A percentile compares a stretch with the other conserved stretches of the same genome.
Evolutionary conservation across 1,139 yeast genomes (phyloP).

Genomic region (Saccharomyces pastorianus): DNA sequence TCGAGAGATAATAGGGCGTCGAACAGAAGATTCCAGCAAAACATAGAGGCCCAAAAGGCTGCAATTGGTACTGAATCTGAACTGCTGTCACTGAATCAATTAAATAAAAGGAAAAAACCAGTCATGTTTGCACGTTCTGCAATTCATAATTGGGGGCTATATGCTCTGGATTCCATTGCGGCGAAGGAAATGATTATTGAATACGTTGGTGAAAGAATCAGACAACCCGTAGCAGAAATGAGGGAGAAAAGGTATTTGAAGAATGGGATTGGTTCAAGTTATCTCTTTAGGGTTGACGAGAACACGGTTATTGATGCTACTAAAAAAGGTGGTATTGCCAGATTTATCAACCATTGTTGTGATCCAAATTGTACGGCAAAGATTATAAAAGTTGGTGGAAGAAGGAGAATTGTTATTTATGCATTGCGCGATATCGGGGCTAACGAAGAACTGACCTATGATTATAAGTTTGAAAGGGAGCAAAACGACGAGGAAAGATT

Average conservation of each 20-base stretch:
- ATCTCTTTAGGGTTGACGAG: constrained; percentile 85
- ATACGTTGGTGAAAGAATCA: constrained; percentile 92
- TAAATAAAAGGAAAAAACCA: constrained; percentile 85
- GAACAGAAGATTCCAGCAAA: constrained; percentile 85
- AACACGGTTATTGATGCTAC: constrained; percentile 96
- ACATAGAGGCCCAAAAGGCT: constrained; percentile 73
- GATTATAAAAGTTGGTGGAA: constrained; percentile 90
- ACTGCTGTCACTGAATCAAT: constrained; percentile 61
- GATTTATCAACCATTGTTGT: constrained; percentile 95
- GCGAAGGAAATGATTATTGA: constrained; percentile 97
- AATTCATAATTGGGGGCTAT: constrained; percentile 96
- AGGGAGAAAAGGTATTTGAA: constrained; percentile 79
- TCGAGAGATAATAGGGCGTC: constrained; percentile 85
- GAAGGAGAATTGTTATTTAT: constrained; percentile 87
- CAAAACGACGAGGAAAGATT: constrained; percentile 84
- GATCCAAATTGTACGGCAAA: constrained; percentile 96
- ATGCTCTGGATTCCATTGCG: constrained; percentile 89
- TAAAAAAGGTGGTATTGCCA: constrained; percentile 91
- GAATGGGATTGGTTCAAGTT: constrained; percentile 93
- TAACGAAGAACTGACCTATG: constrained; percentile 89
- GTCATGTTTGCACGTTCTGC: constrained; percentile 94
- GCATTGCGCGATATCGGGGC: constrained; percentile 84
- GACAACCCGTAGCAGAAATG: constrained; percentile 92
- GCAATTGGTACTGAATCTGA: constrained; percentile 78
- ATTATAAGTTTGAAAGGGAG: constrained; percentile 89